phyloP scores from a whole-genome alignment of 2,329 filamentous ascomycete genomes.

The Catunica adiposa region DNA sequence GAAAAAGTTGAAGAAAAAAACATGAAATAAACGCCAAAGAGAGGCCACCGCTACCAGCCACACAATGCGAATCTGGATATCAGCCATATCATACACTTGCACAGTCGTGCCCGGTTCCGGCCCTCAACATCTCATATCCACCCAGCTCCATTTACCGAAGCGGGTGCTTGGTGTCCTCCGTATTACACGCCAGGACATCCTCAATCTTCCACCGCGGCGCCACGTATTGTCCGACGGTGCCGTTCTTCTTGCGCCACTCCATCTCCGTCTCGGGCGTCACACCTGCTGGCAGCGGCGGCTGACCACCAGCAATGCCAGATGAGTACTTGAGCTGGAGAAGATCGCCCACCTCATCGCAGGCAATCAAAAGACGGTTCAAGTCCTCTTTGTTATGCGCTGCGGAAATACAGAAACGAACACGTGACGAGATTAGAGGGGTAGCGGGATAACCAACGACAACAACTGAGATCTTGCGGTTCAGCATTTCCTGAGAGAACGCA shows the following conservation, averaged over 20 bases:
- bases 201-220: slow-evolving; percentile 73
- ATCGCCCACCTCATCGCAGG: slow-evolving; percentile 86
- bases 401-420: slow-evolving; percentile 89
- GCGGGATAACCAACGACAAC: slow-evolving; percentile 96
- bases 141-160: slow-evolving; percentile 36
- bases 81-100: background rate
- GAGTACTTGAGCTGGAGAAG: slow-evolving; percentile 91
- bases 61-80: background rate
- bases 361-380: slow-evolving; percentile 71
- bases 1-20: slow-evolving; percentile 3
- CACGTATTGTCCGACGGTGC: slow-evolving; percentile 54
- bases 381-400: slow-evolving; percentile 97
- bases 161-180: slow-evolving; percentile 57
- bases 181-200: slow-evolving; percentile 60
- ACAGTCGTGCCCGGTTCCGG: background rate
- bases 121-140: background rate
- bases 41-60: background rate
- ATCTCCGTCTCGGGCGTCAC: slow-evolving; percentile 55
- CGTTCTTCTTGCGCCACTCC: slow-evolving; percentile 45
- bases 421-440: slow-evolving; percentile 84
- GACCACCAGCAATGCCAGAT: slow-evolving; percentile 83
- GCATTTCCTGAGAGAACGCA: slow-evolving; percentile 96
- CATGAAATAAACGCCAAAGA: background rate
- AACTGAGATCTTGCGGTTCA: slow-evolving; percentile 91
- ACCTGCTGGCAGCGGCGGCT: slow-evolving; percentile 57